phyloP scores from a whole-genome alignment of 1,139 yeast genomes.

The Geotrichum citri-aurantii region DNA sequence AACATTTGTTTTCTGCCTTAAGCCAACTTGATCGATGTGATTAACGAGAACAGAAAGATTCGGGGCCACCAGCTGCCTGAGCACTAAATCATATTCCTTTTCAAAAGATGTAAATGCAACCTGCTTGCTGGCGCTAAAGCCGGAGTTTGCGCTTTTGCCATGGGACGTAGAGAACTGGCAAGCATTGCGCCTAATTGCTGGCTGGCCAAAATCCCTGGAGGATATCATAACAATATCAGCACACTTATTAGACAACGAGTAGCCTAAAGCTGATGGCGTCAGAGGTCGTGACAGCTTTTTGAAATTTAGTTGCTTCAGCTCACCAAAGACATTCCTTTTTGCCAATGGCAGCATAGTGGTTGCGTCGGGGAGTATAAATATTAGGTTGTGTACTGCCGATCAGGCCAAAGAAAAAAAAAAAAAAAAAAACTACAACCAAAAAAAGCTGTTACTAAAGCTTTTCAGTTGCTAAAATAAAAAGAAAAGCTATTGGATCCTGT shows the following conservation, averaged over 20 bases:
- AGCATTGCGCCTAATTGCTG: neutral
- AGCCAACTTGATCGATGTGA: neutral
- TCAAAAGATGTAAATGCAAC: neutral
- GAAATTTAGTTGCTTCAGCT: neutral
- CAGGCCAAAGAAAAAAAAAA: neutral
- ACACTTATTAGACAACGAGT: neutral
- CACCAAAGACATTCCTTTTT: neutral
- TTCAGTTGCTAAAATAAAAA: neutral
- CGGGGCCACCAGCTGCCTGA: neutral
- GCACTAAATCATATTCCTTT: slow-evolving; percentile 1
- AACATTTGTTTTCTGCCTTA: neutral
- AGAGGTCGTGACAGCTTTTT: neutral
- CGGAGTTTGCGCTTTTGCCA: neutral
- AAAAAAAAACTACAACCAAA: no score
- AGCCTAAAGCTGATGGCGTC: neutral
- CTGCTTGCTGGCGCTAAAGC: neutral
- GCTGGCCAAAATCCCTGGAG: neutral
- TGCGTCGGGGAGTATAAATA: neutral
- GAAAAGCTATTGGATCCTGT: neutral
- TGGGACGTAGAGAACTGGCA: neutral
- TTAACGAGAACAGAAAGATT: neutral
- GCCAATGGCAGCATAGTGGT: neutral
- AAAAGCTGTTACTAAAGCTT: neutral
- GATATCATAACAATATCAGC: neutral
- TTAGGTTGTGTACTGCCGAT: neutral